A percentile compares a stretch with the other conserved stretches of the same genome.
These are phyloP conservation scores for Inonotus obliquus DNA, from an alignment of 1,284 basidiomycete genomes.

Conservation along the genomic window DNA sequence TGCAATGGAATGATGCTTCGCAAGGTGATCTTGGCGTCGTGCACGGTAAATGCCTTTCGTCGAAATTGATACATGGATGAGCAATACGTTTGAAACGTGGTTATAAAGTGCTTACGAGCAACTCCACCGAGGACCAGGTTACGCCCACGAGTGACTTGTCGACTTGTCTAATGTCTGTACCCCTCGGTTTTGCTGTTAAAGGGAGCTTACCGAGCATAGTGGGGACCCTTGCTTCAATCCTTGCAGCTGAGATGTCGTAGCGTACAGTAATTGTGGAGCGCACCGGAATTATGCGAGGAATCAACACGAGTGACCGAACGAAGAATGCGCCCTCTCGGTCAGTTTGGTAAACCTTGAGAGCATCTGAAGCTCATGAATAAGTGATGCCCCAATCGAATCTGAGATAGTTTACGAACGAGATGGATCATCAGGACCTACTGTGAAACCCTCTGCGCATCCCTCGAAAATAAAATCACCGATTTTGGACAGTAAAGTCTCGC, in stretches of 20 bases:
- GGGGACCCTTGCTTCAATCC: background rate
- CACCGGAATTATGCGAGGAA: background rate
- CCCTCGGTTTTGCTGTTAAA: background rate
- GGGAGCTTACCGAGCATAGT: background rate
- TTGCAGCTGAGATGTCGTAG: background rate
- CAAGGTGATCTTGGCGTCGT: background rate
- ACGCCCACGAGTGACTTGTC: background rate
- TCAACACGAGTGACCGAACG: constrained; percentile 1
- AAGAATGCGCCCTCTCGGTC: background rate
- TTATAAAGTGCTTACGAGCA: constrained; percentile 4
- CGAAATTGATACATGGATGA: background rate
- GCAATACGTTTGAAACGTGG: background rate
- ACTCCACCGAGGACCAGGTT: constrained; percentile 12
- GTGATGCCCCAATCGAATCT: background rate
- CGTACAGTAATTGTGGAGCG: background rate
- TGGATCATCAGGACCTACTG: background rate
- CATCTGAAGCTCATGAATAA: background rate
- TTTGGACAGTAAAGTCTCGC: constrained; percentile 1
- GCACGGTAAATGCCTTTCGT: constrained; percentile 1
- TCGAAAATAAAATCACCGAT: constrained; percentile 12
- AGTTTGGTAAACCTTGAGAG: constrained; percentile 10
- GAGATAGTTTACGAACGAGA: constrained; percentile 3
- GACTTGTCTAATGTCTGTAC: background rate
- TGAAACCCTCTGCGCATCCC: constrained; percentile 7
- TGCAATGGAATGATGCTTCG: constrained; percentile 6